A percentile compares a stretch with the other conserved stretches of the same genome.
These are phyloP conservation scores for Thielaviopsis musarum DNA, from an alignment of 2,329 filamentous ascomycete species.

Conservation along the genomic window DNA sequence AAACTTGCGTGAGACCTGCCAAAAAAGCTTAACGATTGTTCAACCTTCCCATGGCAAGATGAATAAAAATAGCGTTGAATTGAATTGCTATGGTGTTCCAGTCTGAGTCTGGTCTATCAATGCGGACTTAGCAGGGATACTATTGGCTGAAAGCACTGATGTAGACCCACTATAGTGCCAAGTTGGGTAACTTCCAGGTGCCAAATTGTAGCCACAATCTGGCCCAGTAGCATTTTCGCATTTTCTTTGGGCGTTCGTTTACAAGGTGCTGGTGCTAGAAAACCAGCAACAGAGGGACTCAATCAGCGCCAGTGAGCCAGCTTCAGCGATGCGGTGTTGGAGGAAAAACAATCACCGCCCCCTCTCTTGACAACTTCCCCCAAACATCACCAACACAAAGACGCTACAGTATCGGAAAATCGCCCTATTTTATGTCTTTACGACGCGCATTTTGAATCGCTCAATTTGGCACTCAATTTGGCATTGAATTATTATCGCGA, in stretches of 20 bases:
- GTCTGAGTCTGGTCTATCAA: not conserved
- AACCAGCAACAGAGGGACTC: not conserved
- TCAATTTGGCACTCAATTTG: not conserved
- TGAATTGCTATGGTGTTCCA: not conserved
- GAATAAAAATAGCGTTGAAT: not conserved
- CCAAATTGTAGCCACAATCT: not conserved
- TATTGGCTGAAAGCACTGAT: not conserved
- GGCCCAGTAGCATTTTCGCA: not conserved
- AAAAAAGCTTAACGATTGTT: not conserved
- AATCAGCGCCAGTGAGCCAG: not conserved
- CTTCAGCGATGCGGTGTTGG: not conserved
- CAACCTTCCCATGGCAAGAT: not conserved
- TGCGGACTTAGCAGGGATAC: not conserved
- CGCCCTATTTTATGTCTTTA: not conserved
- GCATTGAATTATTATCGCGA: constrained; percentile 8
- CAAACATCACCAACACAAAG: constrained; percentile 9
- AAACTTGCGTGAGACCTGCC: not conserved
- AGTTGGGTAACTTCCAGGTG: not conserved
- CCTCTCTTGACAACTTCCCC: constrained; percentile 10
- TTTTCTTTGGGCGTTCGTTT: not conserved
- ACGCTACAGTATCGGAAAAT: not conserved
- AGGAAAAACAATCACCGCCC: constrained; percentile 5
- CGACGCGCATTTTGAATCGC: constrained; percentile 4
- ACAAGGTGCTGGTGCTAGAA: not conserved
- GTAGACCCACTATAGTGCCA: not conserved